Base-by-base conservation (phyloP, 179 eudicot genomes). In the Camellia oleifera region DNA sequence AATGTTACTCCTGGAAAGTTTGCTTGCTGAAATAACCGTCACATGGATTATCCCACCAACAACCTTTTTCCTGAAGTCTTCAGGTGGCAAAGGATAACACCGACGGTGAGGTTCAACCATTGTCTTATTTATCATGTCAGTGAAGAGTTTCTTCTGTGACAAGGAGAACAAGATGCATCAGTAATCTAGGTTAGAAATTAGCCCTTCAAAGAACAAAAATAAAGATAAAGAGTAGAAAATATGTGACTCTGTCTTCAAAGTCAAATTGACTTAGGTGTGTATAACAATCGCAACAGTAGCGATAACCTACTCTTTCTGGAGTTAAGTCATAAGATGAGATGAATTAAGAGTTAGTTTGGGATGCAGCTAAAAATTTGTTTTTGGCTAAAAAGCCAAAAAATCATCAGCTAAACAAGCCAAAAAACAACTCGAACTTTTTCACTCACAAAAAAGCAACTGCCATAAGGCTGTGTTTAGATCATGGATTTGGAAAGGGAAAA, bases 81-180 rank as follows among this genome's bases (percentile, higher is more conserved):
- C 89, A 48, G 91, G 81, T 74, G 99, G 87, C 87, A 96, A 81
- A 80, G 92, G 77, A 42, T 84, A 74, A 88, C 98, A 92, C 42
- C 91, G 91, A 48, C 98, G 94, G 44, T 97, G 93, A 81, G 99
- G 99, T 82, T 96, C 98, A 73, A 96, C 99, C 99, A 96, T 92
- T 71, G 94, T 94, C 82, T 92, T 94, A 48, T 63, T 88, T 85
- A 96, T 60, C 63, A 95, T 90, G 42, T 96, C 99, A 44, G 88
- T 88, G 17, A 89, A 72, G 75, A 96, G 81, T 84, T 96, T 96
- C 78, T 86, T 97, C 99, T 96, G 85, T 66, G 5, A 48, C 52
- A 72, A 52, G 64, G 53, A 80, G 76, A 60, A 64, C 60, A n/a
- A 53, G 69, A 63, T 71, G 13, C 62, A 9, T n/a, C 52, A 79